These are phyloP conservation scores for Bipolaris sorokiniana DNA, from an alignment of 2,329 filamentous ascomycete genomes.

Conservation along the genomic window DNA sequence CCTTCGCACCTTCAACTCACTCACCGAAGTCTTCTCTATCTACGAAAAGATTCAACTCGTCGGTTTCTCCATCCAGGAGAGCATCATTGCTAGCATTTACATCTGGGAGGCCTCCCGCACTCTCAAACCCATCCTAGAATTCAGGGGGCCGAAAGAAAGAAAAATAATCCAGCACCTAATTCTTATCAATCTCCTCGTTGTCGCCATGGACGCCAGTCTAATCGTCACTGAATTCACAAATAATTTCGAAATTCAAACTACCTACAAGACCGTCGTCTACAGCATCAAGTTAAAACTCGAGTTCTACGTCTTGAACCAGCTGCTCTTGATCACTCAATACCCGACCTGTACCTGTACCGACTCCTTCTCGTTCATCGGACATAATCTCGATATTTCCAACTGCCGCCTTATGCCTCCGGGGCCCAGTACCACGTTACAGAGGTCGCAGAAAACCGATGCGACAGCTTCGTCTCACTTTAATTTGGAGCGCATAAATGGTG, in stretches of 20 bases:
- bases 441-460: background rate
- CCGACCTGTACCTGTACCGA: background rate
- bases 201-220: constrained; percentile 49
- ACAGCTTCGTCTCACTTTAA: background rate
- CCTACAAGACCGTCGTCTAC: constrained; percentile 50
- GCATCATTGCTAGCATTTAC: constrained; percentile 52
- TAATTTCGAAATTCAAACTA: constrained; percentile 34
- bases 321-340: constrained; percentile 4
- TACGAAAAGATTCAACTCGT: constrained; percentile 51
- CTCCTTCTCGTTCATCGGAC: background rate
- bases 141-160: constrained; percentile 13
- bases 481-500: background rate
- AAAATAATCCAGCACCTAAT: constrained; percentile 44
- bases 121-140: constrained; percentile 26
- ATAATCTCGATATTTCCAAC: background rate
- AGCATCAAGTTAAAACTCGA: constrained; percentile 59
- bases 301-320: constrained; percentile 57
- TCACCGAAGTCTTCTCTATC: constrained; percentile 22
- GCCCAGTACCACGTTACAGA: background rate
- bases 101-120: constrained; percentile 58
- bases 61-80: constrained; percentile 50
- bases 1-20: constrained; percentile 14
- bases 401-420: background rate
- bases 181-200: constrained; percentile 47
- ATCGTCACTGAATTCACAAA: constrained; percentile 49